phyloP scores from a whole-genome alignment of 2,329 filamentous ascomycete genomes.

The Cladophialophora immunda region DNA sequence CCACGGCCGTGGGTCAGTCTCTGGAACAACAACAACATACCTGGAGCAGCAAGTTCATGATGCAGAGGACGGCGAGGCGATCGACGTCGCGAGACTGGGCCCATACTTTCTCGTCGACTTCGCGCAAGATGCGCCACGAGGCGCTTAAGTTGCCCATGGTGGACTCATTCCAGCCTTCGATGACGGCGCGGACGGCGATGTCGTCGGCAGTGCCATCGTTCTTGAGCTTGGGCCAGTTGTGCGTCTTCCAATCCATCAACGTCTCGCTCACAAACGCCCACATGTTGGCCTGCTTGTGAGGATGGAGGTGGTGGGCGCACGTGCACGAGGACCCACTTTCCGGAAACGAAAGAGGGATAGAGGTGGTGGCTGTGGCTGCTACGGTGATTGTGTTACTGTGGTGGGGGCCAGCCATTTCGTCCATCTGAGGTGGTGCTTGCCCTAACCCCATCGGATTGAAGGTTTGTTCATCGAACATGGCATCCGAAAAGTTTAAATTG shows the following conservation, averaged over 20 bases:
- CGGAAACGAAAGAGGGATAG: conserved; percentile 6
- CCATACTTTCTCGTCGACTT: conserved; percentile 15
- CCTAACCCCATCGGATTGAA: conserved; percentile 13
- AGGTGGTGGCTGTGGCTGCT: neutral
- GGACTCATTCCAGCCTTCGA: conserved; percentile 7
- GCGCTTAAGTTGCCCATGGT: neutral
- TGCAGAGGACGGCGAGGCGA: conserved; percentile 5
- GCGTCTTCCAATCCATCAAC: conserved; percentile 11
- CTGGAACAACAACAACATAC: neutral
- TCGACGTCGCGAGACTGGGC: neutral
- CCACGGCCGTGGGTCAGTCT: neutral
- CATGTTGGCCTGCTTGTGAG: conserved; percentile 5
- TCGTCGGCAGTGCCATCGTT: conserved; percentile 1
- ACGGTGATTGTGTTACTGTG: neutral
- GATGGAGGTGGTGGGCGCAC: conserved; percentile 2
- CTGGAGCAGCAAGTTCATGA: conserved; percentile 4
- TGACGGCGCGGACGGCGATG: conserved; percentile 19
- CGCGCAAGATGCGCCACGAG: conserved; percentile 11
- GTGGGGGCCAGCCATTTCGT: conserved; percentile 8
- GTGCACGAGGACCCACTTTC: conserved; percentile 13
- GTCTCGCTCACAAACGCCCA: conserved; percentile 9
- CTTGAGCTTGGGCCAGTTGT: conserved; percentile 6
- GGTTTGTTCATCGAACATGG: conserved; percentile 11
- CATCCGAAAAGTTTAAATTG: conserved; percentile 15
- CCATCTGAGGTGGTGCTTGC: neutral